These are phyloP conservation scores for Podospora sp. DNA, from an alignment of 495 filamentous ascomycete species.

Conservation along the genomic window DNA sequence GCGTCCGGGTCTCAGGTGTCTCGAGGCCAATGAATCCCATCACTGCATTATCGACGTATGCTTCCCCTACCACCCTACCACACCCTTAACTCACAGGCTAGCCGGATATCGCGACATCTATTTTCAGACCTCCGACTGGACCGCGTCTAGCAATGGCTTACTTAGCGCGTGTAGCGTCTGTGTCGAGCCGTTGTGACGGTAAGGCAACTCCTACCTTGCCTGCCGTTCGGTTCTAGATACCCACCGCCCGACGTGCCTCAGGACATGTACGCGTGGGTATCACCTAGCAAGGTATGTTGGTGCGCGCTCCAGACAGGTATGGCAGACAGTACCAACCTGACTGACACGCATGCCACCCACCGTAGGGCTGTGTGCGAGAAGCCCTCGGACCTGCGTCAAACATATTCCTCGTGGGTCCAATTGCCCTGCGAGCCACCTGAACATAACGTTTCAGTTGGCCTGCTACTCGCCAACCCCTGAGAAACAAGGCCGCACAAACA, in stretches of 20 bases:
- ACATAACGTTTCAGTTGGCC: background rate
- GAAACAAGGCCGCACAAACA: background rate
- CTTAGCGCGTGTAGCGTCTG: background rate
- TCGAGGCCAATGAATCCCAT: background rate
- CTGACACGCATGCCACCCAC: too few species aligned
- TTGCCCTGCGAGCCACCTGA: background rate
- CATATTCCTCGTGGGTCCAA: background rate
- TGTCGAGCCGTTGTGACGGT: background rate
- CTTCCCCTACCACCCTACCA: background rate
- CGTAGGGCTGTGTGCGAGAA: too few species aligned
- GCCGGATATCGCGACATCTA: background rate
- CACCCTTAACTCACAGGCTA: background rate
- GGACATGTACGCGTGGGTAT: too few species aligned
- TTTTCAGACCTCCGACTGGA: background rate
- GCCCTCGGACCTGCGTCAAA: too few species aligned
- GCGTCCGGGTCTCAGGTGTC: background rate
- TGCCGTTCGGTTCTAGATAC: too few species aligned
- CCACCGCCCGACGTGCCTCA: too few species aligned
- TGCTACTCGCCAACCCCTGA: background rate
- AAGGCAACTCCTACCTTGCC: too few species aligned
- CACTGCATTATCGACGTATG: background rate
- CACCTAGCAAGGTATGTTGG: too few species aligned
- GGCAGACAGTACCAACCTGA: too few species aligned
- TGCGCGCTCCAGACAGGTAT: too few species aligned
- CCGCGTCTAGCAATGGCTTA: background rate